Evolutionary conservation across 2,329 filamentous ascomycete genomes (phyloP).

Genomic region (Trichoderma sp.): DNA sequence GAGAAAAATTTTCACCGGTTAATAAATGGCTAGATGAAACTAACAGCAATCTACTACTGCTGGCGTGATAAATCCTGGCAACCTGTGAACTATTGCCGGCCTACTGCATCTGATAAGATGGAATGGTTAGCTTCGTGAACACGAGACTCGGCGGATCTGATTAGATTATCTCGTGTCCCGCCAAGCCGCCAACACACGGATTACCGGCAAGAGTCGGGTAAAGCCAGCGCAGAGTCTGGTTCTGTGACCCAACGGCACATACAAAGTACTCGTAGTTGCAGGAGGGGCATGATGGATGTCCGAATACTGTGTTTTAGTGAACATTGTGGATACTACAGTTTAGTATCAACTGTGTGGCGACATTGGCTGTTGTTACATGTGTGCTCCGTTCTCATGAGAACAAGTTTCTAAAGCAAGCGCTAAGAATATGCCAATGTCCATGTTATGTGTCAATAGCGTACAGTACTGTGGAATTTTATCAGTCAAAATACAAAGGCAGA

Average conservation of each 20-base stretch:
- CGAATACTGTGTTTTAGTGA: not conserved
- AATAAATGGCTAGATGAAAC: not conserved
- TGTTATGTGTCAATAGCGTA: not conserved
- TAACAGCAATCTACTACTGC: not conserved
- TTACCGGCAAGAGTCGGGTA: not conserved
- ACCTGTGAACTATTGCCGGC: not conserved
- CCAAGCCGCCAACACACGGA: slow-evolving; percentile 30
- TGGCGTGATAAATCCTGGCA: too few relatives aligned
- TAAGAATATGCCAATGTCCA: not conserved
- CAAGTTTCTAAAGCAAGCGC: not conserved
- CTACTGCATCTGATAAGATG: slow-evolving; percentile 17
- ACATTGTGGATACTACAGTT: not conserved
- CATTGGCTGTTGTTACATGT: not conserved
- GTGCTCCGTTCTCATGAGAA: not conserved
- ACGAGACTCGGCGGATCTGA: slow-evolving; percentile 7
- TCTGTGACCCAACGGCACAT: not conserved
- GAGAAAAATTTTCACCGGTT: not conserved
- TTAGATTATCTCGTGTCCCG: not conserved
- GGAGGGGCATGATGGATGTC: too few relatives aligned
- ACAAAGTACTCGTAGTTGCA: not conserved
- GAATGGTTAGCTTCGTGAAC: not conserved
- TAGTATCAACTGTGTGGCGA: not conserved
- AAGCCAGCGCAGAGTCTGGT: not conserved
- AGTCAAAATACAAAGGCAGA: not conserved
- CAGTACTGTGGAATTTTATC: not conserved